Base-by-base conservation (phyloP, 139 green algal species). In the Yamagishiella unicocca region DNA sequence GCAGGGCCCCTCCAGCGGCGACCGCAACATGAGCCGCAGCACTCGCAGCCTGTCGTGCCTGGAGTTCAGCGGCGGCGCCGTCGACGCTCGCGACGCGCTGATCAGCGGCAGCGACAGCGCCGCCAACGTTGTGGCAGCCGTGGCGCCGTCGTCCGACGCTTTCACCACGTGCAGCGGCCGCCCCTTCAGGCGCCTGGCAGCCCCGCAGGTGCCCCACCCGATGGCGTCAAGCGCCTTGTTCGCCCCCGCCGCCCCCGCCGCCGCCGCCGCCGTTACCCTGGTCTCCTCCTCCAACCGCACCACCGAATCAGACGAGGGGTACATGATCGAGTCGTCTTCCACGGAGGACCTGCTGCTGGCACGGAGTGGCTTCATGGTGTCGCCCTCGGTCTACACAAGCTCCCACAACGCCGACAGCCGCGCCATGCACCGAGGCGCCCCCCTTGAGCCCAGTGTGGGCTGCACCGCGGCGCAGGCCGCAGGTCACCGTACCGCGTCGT, bases 11-110 rank as follows among this genome's bases (percentile, higher is more conserved):
- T n/a, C n/a, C n/a, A n/a, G n/a, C n/a, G 50, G 50, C 50, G n/a
- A n/a, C 58, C 14, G 58, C 58, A 67, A n/a, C 58, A n/a, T n/a
- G 58, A 17, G 58, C 7, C 79, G 61, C 61, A 85, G 79, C 61
- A 85, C 62, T 9, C 80, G 80, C 80, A 86, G 80, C 62, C 42
- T 86, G 38, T 86, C 80, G 37, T 86, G 80, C 61, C 7, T 86
- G 31, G 80, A 86, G 62, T 77, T 86, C 80, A 76, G 55, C 45
- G 80, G 64, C 31, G 38, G n/a, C n/a, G 5, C 77, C 0, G 10
- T 22, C 27, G 50, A 45, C 22, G 74, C 46, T 2, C 22, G 35
- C 31, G 74, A 67, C 0, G 74, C 53, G 45, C 46, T 82, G 2
- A 4, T 17, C 37, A n/a, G 17, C 67, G 37, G 21, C 35, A 33